A percentile compares a stretch with the other conserved stretches of the same genome.
Evolutionary conservation across 1,284 basidiomycete genomes (phyloP).

Genomic region (Kalmanozyma brasiliensis): DNA sequence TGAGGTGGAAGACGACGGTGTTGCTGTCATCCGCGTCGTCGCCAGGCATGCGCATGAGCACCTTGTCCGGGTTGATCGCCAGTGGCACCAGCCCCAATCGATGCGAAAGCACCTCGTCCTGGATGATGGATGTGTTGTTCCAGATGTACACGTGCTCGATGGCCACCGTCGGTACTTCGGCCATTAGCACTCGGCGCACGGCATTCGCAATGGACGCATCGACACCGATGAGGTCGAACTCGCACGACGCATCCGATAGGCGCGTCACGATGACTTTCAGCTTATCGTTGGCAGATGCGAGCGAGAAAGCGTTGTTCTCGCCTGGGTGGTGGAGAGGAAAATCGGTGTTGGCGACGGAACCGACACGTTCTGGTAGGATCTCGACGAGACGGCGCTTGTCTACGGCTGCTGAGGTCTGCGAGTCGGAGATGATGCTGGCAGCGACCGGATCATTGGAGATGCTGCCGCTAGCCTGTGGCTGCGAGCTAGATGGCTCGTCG

Average conservation of each 20-base stretch:
- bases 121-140: constrained; percentile 95
- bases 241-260: constrained; percentile 71
- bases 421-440: constrained; percentile 32
- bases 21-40: constrained; percentile 82
- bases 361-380: constrained; percentile 62
- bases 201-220: constrained; percentile 97
- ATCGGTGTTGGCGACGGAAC: constrained; percentile 58
- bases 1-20: constrained; percentile 87
- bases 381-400: constrained; percentile 59
- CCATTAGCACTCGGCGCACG: constrained; percentile 87
- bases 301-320: constrained; percentile 49
- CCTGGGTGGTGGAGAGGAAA: constrained; percentile 59
- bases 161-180: constrained; percentile 86
- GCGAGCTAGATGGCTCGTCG: constrained; percentile 36
- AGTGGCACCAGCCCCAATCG: constrained; percentile 90
- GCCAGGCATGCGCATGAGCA: constrained; percentile 69
- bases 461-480: constrained; percentile 27
- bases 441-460: constrained; percentile 38
- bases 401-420: constrained; percentile 40
- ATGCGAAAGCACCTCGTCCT: constrained; percentile 92
- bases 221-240: constrained; percentile 94
- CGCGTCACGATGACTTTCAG: constrained; percentile 58
- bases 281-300: constrained; percentile 33
- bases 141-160: constrained; percentile 93
- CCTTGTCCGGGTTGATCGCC: constrained; percentile 80